These are phyloP conservation scores for Mesembryanthemum crystallinum DNA, from an alignment of 148 eudicot genomes.

Conservation along the genomic window DNA sequence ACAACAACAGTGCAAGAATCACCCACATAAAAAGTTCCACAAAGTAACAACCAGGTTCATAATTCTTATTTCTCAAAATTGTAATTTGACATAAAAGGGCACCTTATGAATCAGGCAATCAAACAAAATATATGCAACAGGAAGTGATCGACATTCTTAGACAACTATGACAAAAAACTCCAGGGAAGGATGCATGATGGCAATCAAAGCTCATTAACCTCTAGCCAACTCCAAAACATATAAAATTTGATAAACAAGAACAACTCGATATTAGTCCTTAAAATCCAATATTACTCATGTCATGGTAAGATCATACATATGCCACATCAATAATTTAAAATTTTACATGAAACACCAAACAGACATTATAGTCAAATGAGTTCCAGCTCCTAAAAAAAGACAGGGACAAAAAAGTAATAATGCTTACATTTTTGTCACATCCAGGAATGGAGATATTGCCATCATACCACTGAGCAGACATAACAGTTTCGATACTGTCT, in stretches of 20 bases:
- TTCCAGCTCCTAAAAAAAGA: background rate
- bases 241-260: background rate
- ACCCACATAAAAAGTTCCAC: background rate
- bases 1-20: too few species aligned
- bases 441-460: constrained; percentile 83
- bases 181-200: background rate
- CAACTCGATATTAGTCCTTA: background rate
- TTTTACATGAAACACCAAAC: background rate
- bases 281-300: background rate
- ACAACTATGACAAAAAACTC: background rate
- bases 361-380: background rate
- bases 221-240: background rate
- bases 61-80: background rate
- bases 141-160: background rate
- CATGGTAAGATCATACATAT: background rate
- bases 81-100: background rate
- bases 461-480: constrained; percentile 89
- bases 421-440: constrained; percentile 75
- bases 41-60: background rate
- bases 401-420: background rate
- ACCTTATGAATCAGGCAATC: background rate
- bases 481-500: constrained; percentile 80
- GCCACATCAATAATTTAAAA: background rate
- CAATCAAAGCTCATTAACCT: background rate
- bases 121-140: background rate